Conservation (phyloP, 495 filamentous ascomycete species). For the Penicillium cataractarum region DNA sequence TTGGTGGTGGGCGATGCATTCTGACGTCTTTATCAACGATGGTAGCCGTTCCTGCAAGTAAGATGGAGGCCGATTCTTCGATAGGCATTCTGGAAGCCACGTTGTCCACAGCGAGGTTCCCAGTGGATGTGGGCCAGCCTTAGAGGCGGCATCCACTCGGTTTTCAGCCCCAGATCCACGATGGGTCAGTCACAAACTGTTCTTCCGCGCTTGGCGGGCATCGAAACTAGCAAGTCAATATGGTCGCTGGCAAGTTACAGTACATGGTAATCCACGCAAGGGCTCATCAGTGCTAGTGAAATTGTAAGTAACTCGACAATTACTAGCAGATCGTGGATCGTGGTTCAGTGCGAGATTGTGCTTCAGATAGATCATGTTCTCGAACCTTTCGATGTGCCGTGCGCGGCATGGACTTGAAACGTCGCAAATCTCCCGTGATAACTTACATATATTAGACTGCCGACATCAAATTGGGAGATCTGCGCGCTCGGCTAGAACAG, state of each 20-base stretch:
- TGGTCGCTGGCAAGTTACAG: background rate
- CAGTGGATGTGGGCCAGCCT: constrained; percentile 9
- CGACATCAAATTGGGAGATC: background rate
- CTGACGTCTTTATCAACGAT: background rate
- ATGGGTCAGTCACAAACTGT: background rate
- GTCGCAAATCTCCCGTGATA: background rate
- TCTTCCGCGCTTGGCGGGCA: background rate
- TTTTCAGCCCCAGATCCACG: constrained; percentile 28
- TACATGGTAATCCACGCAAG: background rate
- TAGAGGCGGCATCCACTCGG: constrained; percentile 1
- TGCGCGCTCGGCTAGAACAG: background rate
- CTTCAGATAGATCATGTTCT: constrained; percentile 4
- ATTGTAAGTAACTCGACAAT: background rate
- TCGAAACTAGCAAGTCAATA: background rate
- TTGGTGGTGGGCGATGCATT: constrained; percentile 3
- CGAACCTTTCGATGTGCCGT: constrained; percentile 1
- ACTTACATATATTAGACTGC: background rate
- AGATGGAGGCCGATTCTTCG: constrained; percentile 15
- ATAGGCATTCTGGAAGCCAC: constrained; percentile 33
- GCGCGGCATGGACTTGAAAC: constrained; percentile 2
- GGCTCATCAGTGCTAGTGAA: background rate
- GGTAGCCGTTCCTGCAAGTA: constrained; percentile 17
- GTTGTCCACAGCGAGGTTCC: constrained; percentile 18
- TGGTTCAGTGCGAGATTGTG: background rate
- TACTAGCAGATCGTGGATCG: constrained; percentile 6